Percentiles rank a stretch among this genome's conserved stretches.
These are phyloP conservation scores for Alternaria brassicicola DNA, from an alignment of 2,329 filamentous ascomycete species.

Conservation along the genomic window DNA sequence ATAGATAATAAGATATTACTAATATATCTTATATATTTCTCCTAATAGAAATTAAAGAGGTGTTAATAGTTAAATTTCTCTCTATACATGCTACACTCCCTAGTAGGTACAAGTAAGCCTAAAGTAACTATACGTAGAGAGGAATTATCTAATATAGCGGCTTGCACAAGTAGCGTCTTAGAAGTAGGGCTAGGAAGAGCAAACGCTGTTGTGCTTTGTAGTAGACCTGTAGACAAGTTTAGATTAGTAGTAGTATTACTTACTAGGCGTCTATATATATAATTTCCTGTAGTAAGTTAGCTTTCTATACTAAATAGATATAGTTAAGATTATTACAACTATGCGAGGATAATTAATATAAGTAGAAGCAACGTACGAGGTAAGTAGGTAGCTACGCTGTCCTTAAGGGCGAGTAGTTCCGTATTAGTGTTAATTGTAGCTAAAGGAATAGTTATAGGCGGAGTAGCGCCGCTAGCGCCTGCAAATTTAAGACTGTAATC, in stretches of 20 bases:
- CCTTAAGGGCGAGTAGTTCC: not conserved
- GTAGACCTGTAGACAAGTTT: not conserved
- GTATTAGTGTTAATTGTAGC: not conserved
- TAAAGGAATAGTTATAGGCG: not conserved
- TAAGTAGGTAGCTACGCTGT: not conserved
- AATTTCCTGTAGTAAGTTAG: not conserved
- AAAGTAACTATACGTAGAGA: not conserved
- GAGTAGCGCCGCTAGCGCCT: not conserved
- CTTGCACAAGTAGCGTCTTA: not conserved
- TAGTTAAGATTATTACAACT: not conserved
- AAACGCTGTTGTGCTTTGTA: not conserved
- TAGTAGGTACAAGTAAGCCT: not conserved
- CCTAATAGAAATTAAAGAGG: not conserved
- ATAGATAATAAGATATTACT: not conserved
- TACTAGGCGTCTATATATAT: not conserved
- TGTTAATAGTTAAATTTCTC: not conserved
- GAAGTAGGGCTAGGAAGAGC: not conserved
- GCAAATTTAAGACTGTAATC: not conserved
- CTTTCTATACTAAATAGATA: not conserved
- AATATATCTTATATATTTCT: not conserved
- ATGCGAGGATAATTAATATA: not conserved
- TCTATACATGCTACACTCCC: not conserved
- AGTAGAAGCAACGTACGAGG: not conserved
- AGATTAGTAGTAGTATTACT: not conserved
- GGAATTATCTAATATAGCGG: not conserved